phyloP scores from a whole-genome alignment of 768 basidiomycete species.

The Suillus bovinus region DNA sequence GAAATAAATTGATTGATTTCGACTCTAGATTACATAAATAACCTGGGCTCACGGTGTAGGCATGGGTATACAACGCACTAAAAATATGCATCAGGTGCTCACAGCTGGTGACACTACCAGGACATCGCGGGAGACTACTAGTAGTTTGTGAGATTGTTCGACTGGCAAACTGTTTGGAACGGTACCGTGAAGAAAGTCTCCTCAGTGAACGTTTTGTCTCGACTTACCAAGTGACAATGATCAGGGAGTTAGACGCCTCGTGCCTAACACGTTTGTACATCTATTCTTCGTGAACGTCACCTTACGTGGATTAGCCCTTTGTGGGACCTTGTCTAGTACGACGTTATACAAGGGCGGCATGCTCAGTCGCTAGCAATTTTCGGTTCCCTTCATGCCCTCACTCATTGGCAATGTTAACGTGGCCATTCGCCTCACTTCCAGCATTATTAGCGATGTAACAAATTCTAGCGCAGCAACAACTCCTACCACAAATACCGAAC shows the following conservation, averaged over 20 bases:
- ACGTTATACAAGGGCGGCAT: neutral
- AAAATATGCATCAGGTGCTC: neutral
- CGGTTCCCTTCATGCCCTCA: slow-evolving; percentile 4
- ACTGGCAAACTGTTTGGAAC: no score
- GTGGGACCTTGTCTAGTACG: neutral
- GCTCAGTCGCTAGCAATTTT: neutral
- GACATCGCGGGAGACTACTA: no score
- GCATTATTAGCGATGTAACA: neutral
- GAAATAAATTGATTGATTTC: neutral
- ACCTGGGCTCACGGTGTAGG: neutral
- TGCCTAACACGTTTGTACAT: neutral
- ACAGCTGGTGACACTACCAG: no score
- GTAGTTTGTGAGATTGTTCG: no score
- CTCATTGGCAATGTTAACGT: neutral
- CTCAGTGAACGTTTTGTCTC: no score
- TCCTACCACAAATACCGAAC: neutral
- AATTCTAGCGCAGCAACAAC: neutral
- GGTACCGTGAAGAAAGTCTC: no score
- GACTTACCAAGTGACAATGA: no score
- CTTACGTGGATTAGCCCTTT: neutral
- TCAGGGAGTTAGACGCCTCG: no score
- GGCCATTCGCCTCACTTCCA: neutral
- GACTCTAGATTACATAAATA: slow-evolving; percentile 2
- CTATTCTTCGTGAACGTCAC: neutral
- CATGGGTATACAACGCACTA: neutral